Evolutionary conservation across 148 eudicot species (phyloP).

Genomic region (Mesembryanthemum crystallinum): DNA sequence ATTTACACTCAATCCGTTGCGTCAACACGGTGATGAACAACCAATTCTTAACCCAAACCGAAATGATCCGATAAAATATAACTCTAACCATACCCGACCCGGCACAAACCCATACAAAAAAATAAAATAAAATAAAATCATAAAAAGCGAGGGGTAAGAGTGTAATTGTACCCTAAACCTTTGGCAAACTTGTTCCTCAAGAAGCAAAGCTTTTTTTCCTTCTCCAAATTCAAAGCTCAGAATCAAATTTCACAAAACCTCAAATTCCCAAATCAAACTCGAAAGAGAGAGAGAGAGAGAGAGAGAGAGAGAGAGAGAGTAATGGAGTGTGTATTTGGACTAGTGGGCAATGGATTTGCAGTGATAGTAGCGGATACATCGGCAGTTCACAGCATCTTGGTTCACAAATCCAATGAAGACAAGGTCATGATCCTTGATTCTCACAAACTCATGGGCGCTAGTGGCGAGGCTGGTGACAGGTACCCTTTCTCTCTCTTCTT

Average conservation of each 20-base stretch:
- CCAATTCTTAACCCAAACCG: no score
- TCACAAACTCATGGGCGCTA: conserved; percentile 88
- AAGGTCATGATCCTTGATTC: conserved; percentile 84
- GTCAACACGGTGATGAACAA: no score
- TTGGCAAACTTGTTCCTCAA: conserved; percentile 27
- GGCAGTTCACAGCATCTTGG: conserved; percentile 75
- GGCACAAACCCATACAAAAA: no score
- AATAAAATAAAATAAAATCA: no score
- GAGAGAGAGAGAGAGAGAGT: conserved; percentile 18
- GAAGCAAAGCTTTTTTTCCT: conserved; percentile 9
- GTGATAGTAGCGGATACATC: conserved; percentile 77
- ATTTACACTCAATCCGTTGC: no score
- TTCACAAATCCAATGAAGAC: conserved; percentile 83
- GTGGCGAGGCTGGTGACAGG: conserved; percentile 91
- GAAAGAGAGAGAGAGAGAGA: conserved; percentile 1
- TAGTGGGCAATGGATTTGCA: conserved; percentile 73
- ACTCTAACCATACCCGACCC: no score
- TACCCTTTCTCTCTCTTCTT: conserved; percentile 13
- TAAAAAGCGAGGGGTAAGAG: neutral
- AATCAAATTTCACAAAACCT: neutral
- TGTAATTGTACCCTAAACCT: no score
- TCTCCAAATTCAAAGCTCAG: no score
- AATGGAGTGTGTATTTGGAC: conserved; percentile 86
- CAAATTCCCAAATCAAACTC: conserved; percentile 8
- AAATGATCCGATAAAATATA: no score